Evolutionary conservation across 345 rosid genomes (phyloP), one percentile per base, ranked within the genome.

Genomic region (Trapa bicornis): DNA sequence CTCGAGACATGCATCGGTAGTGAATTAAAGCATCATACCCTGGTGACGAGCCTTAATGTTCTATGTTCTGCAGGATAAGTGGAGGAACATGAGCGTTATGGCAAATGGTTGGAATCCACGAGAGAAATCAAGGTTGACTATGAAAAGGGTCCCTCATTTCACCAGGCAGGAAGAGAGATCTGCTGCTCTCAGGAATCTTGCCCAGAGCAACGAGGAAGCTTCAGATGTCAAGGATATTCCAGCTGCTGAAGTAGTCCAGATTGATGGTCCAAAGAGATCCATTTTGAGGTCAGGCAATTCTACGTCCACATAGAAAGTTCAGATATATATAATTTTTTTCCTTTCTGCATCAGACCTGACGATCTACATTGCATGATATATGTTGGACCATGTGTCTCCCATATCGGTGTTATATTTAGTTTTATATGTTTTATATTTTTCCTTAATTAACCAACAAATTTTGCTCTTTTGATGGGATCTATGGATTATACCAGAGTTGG

Each of bases 51-150:
- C 53, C 43, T 72, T 64, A 11, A 67, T 76, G 69, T 45, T 65
- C 71, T 63, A 61, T 71, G n/a, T 62, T 48, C 45, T 71, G 71
- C 74, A 91, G 99, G 96, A 95, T 76, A 95, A 95, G 75, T 95
- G 99, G 99, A 87, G 99, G 79, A 91, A 95, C 75, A 87, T 95
- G 96, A 87, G 96, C 77, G 97, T 87, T 70, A 87, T 91, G 92
- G 88, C 89, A 16, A 89, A 84, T 85, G 99, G 97, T 6, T 95
- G 86, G 89, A 86, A 85, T 61, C 82, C 99, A n/a, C 85, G 96
- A 22, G 96, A 91, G 37, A 91, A 85, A 76, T 75, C 90, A 70
- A 86, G 91, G 84, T 48, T 87, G 75, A 77, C 92, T 37, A 67
- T 87, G 54, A 95, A 84, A 75, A 85, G 87, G 79, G 75, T 80